A percentile compares a stretch with the other conserved stretches of the same genome.
phyloP scores from a whole-genome alignment of 768 basidiomycete genomes.

The Suillus bovinus region DNA sequence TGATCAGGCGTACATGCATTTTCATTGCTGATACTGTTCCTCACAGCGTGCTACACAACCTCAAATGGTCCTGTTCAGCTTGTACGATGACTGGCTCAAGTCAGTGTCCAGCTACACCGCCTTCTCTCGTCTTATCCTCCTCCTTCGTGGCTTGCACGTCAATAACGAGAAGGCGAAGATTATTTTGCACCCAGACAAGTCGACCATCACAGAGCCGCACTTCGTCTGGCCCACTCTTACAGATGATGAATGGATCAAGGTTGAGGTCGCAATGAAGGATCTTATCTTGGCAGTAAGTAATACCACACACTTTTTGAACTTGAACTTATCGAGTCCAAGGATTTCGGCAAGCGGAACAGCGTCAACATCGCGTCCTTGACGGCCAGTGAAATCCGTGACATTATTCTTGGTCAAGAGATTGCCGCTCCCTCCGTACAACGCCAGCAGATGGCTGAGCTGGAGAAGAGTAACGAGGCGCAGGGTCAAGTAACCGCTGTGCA shows the following conservation, averaged over 20 bases:
- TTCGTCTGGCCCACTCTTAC: constrained; percentile 94
- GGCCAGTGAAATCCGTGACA: constrained; percentile 94
- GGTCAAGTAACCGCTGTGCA: constrained; percentile 95
- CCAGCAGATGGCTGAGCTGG: constrained; percentile 99
- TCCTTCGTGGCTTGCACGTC: constrained; percentile 95
- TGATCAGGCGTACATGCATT: neutral
- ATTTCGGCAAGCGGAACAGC: constrained; percentile 98
- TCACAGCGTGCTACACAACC: constrained; percentile 90
- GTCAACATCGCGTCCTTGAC: constrained; percentile 98
- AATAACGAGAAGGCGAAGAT: constrained; percentile 99
- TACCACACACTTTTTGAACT: neutral
- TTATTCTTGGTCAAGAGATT: constrained; percentile 99
- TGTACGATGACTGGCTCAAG: constrained; percentile 99
- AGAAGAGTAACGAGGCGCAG: constrained; percentile 94
- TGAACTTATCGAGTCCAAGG: constrained; percentile 44
- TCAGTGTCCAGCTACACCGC: constrained; percentile 99
- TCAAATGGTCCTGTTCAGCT: constrained; percentile 98
- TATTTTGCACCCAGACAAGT: constrained; percentile 95
- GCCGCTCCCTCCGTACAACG: constrained; percentile 93
- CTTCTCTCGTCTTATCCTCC: constrained; percentile 96
- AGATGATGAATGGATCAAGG: constrained; percentile 99
- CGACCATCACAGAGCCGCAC: constrained; percentile 94
- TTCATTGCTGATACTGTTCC: constrained; percentile 6
- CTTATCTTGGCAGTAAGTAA: constrained; percentile 79
- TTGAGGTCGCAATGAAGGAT: constrained; percentile 98